A percentile compares a stretch with the other conserved stretches of the same genome.
These are phyloP conservation scores for Ananas comosus DNA, from an alignment of 176 grass and related monocot species.

Conservation along the genomic window DNA sequence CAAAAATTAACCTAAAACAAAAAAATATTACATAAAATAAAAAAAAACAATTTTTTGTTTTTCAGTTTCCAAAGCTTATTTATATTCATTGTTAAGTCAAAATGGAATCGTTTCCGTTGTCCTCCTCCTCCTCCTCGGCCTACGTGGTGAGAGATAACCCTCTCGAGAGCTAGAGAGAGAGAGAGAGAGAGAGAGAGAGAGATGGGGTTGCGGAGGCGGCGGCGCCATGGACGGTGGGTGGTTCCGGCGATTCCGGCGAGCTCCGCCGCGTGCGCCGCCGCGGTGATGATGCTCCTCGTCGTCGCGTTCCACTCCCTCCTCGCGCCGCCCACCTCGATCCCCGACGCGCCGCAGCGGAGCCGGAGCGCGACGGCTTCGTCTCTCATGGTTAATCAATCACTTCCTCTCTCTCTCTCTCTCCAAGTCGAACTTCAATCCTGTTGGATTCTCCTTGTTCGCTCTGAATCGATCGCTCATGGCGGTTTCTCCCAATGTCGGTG, in stretches of 20 bases:
- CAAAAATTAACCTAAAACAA: too few species aligned
- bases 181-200: not conserved
- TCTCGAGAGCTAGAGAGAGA: not conserved
- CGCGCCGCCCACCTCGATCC: constrained; percentile 50
- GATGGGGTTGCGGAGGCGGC: constrained; percentile 56
- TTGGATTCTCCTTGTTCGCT: not conserved
- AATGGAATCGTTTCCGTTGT: constrained; percentile 17
- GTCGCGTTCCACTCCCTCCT: constrained; percentile 65
- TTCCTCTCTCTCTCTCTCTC: not conserved
- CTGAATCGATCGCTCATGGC: not conserved
- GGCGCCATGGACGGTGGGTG: constrained; percentile 39
- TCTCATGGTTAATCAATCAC: constrained; percentile 1
- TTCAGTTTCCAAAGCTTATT: too few species aligned
- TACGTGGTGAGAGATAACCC: constrained; percentile 3
- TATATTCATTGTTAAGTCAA: too few species aligned
- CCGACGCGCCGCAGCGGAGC: constrained; percentile 9
- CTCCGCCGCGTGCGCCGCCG: constrained; percentile 33
- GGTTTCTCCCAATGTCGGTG: constrained; percentile 9
- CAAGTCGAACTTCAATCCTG: not conserved
- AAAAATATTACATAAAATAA: too few species aligned
- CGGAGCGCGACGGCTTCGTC: not conserved
- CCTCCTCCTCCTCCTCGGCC: not conserved
- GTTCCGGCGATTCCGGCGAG: constrained; percentile 49
- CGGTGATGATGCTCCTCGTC: constrained; percentile 51
- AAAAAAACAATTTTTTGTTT: too few species aligned